Conservation (phyloP, 1,139 yeast genomes). For the Kodamaea suecica region DNA sequence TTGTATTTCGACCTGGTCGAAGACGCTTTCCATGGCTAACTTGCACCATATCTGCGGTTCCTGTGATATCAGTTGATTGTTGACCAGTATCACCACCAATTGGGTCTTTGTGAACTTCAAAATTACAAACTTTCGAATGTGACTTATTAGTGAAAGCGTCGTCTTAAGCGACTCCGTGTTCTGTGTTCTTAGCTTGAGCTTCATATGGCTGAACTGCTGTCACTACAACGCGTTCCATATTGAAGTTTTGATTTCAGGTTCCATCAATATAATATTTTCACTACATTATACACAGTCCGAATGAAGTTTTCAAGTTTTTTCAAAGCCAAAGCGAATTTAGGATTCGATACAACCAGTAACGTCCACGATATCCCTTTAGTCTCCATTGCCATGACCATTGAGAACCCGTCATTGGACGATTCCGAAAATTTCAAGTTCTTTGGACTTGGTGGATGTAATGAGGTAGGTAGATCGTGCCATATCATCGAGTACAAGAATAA, state of each 20-base stretch:
- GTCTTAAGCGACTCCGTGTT: slow-evolving; percentile 28
- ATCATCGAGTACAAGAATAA: slow-evolving; percentile 89
- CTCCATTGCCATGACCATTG: slow-evolving; percentile 5
- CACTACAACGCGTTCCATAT: no score
- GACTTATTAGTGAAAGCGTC: slow-evolving; percentile 31
- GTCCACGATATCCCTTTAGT: background rate
- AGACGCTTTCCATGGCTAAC: slow-evolving; percentile 39
- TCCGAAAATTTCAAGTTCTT: slow-evolving; percentile 64
- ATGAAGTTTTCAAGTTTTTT: no score
- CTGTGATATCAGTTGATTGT: slow-evolving; percentile 33
- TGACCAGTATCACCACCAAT: slow-evolving; percentile 49
- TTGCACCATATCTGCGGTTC: slow-evolving; percentile 68
- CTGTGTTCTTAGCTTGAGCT: slow-evolving; percentile 32
- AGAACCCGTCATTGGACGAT: slow-evolving; percentile 16
- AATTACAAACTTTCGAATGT: slow-evolving; percentile 30
- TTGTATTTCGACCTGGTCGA: slow-evolving; percentile 48
- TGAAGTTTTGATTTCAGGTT: background rate
- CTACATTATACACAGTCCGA: background rate
- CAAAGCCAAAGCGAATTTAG: no score
- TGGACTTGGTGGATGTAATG: slow-evolving; percentile 99
- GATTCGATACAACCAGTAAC: no score
- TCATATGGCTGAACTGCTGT: slow-evolving; percentile 21
- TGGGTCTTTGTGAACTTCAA: slow-evolving; percentile 42
- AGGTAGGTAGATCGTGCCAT: slow-evolving; percentile 96
- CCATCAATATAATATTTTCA: background rate